phyloP scores from a whole-genome alignment of 2,329 filamentous ascomycete species.

The Alternaria novae-zelandiae region DNA sequence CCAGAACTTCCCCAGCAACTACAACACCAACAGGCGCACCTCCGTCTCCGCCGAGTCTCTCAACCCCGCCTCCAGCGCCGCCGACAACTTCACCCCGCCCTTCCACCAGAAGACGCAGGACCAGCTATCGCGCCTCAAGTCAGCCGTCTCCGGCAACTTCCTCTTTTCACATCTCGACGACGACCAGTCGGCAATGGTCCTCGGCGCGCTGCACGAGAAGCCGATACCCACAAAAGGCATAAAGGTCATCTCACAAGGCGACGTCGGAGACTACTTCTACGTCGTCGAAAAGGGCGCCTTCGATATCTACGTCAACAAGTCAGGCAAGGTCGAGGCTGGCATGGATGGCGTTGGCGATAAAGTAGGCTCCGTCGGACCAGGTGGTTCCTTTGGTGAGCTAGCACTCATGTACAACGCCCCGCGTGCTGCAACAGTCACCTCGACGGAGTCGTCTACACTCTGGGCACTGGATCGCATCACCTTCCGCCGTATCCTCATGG shows the following conservation, averaged over 20 bases:
- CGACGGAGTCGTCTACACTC: conserved; percentile 79
- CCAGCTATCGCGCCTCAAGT: conserved; percentile 78
- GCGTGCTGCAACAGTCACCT: conserved; percentile 90
- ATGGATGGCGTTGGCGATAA: conserved; percentile 81
- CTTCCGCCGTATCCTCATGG: conserved; percentile 97
- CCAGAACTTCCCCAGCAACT: conserved; percentile 85
- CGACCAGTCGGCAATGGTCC: conserved; percentile 84
- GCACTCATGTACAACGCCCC: conserved; percentile 99
- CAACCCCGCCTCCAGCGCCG: conserved; percentile 81
- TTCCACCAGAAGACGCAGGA: conserved; percentile 82
- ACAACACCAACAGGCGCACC: conserved; percentile 90
- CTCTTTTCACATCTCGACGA: conserved; percentile 94
- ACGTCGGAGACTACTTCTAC: conserved; percentile 97
- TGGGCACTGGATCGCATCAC: conserved; percentile 96
- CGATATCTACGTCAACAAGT: conserved; percentile 85
- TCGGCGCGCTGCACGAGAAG: conserved; percentile 92
- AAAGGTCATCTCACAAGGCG: conserved; percentile 93
- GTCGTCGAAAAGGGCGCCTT: conserved; percentile 91
- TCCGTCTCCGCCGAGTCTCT: conserved; percentile 97
- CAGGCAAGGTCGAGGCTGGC: conserved; percentile 79
- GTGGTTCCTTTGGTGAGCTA: conserved; percentile 94
- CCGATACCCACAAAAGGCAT: conserved; percentile 89
- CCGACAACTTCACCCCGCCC: conserved; percentile 90
- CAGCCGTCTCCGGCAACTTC: conserved; percentile 87
- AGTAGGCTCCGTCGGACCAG: conserved; percentile 81